Conservation (phyloP, 2,329 filamentous ascomycete genomes). For the Aspergillus luchuensis region DNA sequence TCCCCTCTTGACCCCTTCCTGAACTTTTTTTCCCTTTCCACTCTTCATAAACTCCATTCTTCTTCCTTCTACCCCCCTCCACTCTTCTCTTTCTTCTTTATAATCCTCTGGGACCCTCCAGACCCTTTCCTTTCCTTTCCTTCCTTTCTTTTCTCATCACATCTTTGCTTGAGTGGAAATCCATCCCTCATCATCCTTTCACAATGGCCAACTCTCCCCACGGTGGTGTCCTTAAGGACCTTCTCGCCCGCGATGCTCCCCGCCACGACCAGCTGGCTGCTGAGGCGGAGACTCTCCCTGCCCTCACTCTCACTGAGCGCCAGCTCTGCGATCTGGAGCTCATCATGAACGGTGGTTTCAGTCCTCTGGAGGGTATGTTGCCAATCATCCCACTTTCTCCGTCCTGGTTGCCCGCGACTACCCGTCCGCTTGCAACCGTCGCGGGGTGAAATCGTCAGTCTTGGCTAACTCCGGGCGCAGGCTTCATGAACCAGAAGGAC, state of each 20-base stretch:
- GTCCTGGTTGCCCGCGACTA: neutral
- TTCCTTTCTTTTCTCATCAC: constrained; percentile 1
- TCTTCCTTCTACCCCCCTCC: constrained; percentile 3
- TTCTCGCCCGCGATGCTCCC: constrained; percentile 87
- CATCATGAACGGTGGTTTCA: constrained; percentile 97
- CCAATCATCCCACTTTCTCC: constrained; percentile 1
- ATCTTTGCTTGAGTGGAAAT: neutral
- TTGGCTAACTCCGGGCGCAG: constrained; percentile 49
- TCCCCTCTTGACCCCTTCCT: neutral
- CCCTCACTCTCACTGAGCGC: constrained; percentile 82
- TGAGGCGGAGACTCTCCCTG: constrained; percentile 84
- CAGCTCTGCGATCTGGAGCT: constrained; percentile 98
- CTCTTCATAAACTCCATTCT: neutral
- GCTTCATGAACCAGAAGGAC: constrained; percentile 96
- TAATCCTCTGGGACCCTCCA: constrained; percentile 5
- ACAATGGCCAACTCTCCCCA: constrained; percentile 64
- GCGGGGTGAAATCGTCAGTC: neutral
- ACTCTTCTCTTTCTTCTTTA: constrained; percentile 10
- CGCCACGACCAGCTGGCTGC: constrained; percentile 75
- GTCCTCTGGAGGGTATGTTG: constrained; percentile 84
- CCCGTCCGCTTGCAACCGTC: neutral
- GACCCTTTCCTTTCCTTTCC: constrained; percentile 13
- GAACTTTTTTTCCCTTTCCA: constrained; percentile 1
- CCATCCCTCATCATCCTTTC: constrained; percentile 10
- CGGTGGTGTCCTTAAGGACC: constrained; percentile 96